phyloP scores from a whole-genome alignment of 2,329 filamentous ascomycete genomes.

The Epichloe gansuensis region DNA sequence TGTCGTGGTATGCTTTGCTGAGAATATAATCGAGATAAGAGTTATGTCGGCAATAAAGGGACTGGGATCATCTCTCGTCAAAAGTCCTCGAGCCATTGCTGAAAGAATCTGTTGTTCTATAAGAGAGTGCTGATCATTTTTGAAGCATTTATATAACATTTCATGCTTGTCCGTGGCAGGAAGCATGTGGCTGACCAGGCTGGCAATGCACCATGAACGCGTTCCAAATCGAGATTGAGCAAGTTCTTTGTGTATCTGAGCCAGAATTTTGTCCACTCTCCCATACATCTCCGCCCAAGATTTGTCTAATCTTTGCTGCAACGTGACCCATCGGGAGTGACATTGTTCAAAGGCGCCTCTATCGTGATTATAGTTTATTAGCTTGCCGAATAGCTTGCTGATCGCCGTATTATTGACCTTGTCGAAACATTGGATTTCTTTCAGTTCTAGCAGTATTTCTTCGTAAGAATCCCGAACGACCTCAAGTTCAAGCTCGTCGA shows the following conservation, averaged over 20 bases:
- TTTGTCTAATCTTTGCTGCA: not conserved
- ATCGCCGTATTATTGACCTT: slow-evolving; percentile 2
- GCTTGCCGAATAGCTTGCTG: slow-evolving; percentile 1
- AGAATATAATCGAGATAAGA: not conserved
- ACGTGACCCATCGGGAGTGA: not conserved
- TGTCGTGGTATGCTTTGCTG: not conserved
- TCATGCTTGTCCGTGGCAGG: not conserved
- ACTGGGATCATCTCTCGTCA: not conserved
- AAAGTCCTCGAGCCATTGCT: not conserved
- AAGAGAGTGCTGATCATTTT: not conserved
- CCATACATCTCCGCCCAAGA: not conserved
- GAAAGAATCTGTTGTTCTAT: not conserved
- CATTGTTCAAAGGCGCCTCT: not conserved
- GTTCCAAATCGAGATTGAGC: not conserved
- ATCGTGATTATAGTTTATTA: not conserved
- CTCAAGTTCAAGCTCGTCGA: not conserved
- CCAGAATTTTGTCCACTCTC: not conserved
- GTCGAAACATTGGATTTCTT: slow-evolving; percentile 2
- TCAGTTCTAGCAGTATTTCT: not conserved
- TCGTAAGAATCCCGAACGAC: not conserved
- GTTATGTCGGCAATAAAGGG: not conserved
- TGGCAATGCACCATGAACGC: not conserved
- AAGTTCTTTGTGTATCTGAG: not conserved
- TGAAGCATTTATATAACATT: not conserved
- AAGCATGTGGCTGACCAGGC: not conserved